These are phyloP conservation scores for Lachancea thermotolerans DNA, from an alignment of 805 yeast species.

Conservation along the genomic window DNA sequence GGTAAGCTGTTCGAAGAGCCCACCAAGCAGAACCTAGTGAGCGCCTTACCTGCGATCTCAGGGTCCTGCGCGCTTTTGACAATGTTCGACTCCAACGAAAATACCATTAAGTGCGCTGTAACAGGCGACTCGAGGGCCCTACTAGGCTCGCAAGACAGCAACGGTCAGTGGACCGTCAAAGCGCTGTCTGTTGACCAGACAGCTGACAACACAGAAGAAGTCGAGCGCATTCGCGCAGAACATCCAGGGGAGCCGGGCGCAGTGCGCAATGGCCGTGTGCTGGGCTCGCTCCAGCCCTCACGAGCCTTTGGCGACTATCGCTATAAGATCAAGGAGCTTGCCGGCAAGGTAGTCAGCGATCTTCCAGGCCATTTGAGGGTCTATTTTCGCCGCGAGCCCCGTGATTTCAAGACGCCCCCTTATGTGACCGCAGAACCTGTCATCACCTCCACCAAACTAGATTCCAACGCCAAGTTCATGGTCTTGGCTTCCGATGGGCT, in stretches of 20 bases:
- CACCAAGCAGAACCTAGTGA: slow-evolving; percentile 47
- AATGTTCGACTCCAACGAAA: slow-evolving; percentile 72
- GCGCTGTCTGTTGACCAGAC: slow-evolving; percentile 90
- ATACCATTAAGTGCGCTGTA: slow-evolving; percentile 78
- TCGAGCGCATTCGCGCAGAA: slow-evolving; percentile 69
- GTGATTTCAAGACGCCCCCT: slow-evolving; percentile 79
- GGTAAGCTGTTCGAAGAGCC: slow-evolving; percentile 63
- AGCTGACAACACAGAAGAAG: slow-evolving; percentile 85
- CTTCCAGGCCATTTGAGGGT: slow-evolving; percentile 75
- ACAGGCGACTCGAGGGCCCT: slow-evolving; percentile 95
- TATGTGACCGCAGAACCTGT: slow-evolving; percentile 97
- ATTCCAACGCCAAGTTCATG: slow-evolving; percentile 69
- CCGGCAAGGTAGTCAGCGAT: slow-evolving; percentile 38
- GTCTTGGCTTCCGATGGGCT: slow-evolving; percentile 94
- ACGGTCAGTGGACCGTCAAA: slow-evolving; percentile 78
- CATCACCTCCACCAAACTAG: slow-evolving; percentile 70
- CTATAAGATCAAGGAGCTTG: slow-evolving; percentile 67
- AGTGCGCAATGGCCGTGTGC: slow-evolving; percentile 77
- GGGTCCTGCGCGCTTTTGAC: slow-evolving; percentile 92
- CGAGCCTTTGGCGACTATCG: slow-evolving; percentile 97
- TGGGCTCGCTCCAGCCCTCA: slow-evolving; percentile 91
- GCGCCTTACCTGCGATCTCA: slow-evolving; percentile 85
- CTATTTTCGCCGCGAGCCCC: slow-evolving; percentile 74
- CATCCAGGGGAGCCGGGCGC: slow-evolving; percentile 90
- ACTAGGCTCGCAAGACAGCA: slow-evolving; percentile 59